A percentile compares a stretch with the other conserved stretches of the same genome.
Conservation (phyloP, 352 stramenopile species). For the Globisporangium nunn region DNA sequence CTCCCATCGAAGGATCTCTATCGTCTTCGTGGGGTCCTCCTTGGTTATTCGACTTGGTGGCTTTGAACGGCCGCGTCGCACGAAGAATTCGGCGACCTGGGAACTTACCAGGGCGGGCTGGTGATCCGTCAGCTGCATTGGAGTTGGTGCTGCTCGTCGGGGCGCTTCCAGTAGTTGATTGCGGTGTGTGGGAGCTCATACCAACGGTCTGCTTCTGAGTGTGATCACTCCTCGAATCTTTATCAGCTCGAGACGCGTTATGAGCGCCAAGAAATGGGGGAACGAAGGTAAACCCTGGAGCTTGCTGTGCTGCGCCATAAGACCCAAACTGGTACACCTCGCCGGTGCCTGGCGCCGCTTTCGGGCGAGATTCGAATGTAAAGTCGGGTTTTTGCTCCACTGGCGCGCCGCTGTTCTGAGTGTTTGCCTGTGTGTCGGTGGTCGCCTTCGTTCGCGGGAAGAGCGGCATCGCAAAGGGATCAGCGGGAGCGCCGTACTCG, state of each 20-base stretch:
- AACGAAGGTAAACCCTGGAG: no score
- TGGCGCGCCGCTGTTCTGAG: no score
- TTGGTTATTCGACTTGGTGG: background rate
- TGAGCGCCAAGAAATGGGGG: no score
- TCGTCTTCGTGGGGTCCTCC: constrained; percentile 1
- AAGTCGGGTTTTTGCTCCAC: constrained; percentile 9
- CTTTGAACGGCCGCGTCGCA: constrained; percentile 5
- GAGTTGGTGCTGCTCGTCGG: background rate
- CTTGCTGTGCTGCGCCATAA: background rate
- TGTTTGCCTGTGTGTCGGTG: background rate
- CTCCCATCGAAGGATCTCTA: constrained; percentile 13
- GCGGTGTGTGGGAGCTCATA: background rate
- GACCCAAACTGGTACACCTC: constrained; percentile 11
- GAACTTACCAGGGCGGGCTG: background rate
- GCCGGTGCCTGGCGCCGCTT: background rate
- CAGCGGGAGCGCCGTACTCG: constrained; percentile 23
- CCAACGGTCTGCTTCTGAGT: background rate
- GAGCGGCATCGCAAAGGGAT: constrained; percentile 40
- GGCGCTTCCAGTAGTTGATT: background rate
- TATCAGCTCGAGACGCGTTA: no score
- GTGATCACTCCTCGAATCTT: no score
- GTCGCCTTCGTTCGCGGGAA: constrained; percentile 18
- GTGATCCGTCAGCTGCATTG: no score
- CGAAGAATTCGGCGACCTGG: constrained; percentile 9
- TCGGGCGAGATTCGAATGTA: constrained; percentile 7